Conservation (phyloP, 2,329 filamentous ascomycete genomes). For the Geoglossum cookeanum region DNA sequence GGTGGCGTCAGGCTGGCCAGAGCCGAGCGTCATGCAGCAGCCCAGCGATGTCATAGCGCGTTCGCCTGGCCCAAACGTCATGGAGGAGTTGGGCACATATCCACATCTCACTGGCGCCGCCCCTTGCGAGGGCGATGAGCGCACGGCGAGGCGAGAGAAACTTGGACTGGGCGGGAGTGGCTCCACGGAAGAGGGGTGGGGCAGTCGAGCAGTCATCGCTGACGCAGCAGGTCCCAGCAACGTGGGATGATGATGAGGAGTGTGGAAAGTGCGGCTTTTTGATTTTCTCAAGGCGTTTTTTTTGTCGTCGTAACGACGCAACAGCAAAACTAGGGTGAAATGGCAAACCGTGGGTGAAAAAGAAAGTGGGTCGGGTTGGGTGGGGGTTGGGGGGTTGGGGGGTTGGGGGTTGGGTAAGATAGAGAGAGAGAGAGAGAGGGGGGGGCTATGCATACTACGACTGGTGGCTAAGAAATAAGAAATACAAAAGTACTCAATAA, state of each 20-base stretch:
- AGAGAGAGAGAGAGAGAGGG: too few relatives aligned
- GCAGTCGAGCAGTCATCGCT: too few relatives aligned
- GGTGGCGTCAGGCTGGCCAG: not conserved
- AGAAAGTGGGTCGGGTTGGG: not conserved
- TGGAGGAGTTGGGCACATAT: not conserved
- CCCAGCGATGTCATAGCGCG: not conserved
- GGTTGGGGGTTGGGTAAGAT: too few relatives aligned
- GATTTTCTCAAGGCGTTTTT: not conserved
- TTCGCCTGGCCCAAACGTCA: conserved; percentile 1
- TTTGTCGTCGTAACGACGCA: too few relatives aligned
- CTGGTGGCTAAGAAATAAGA: not conserved
- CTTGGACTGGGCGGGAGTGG: not conserved
- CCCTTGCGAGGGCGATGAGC: not conserved
- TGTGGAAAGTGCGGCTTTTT: not conserved
- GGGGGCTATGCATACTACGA: not conserved
- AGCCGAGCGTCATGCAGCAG: conserved; percentile 2
- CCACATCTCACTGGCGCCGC: not conserved
- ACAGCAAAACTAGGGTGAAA: too few relatives aligned
- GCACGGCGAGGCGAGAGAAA: not conserved
- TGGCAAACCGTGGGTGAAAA: too few relatives aligned
- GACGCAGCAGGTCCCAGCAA: too few relatives aligned
- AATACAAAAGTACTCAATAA: not conserved
- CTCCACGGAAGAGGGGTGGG: too few relatives aligned
- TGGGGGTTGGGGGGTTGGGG: too few relatives aligned
- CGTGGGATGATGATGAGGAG: not conserved